Base-by-base conservation (phyloP, 805 yeast genomes). In the Kodamaea kakaduensis region DNA sequence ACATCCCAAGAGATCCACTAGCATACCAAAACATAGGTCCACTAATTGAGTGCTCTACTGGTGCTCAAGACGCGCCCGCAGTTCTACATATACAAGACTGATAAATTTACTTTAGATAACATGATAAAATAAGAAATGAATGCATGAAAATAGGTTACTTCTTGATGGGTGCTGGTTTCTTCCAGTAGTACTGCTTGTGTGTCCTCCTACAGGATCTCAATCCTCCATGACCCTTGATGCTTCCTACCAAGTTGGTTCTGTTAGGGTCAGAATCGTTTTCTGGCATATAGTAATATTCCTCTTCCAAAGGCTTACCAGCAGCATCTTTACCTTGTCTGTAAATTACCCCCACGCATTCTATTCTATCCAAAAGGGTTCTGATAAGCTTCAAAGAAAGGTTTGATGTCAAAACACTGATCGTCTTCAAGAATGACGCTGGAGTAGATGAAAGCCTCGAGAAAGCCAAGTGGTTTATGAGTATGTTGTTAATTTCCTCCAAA, bases 321-420 rank as follows among this genome's bases (percentile, higher is more conserved):
- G 97, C 97, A 59, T 93, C 98, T 57, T 88, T 89, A 32, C 97
- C 97, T 40, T 74, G 71, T 58, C 97, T 81, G 51, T 78, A 75
- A 41, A 93, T 89, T 8, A 84, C 82, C n/a, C 97, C 97, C 40
- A 90, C 73, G 50, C 90, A 82, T 4, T 59, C 49, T 24, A 77
- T 61, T 28, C 58, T 53, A 34, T 61, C 58, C 28, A 79, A 65
- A 6, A 77, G 51, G 13, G 54, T 54, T 29, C 75, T 65, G 9
- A 77, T 58, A 38, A 67, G 67, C 19, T 63, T 57, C 22, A 69
- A 60, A 4, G 71, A 47, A 28, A 82, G 51, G 5, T 60, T 55
- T 5, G 74, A 64, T 3, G 81, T 75, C 6, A 62, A 64, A 1
- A 73, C 74, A 52, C 78, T 76, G 16, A 85, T 78, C n/a, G 75